Conservation (phyloP, 345 rosid species). For the Limnanthes douglasii region DNA sequence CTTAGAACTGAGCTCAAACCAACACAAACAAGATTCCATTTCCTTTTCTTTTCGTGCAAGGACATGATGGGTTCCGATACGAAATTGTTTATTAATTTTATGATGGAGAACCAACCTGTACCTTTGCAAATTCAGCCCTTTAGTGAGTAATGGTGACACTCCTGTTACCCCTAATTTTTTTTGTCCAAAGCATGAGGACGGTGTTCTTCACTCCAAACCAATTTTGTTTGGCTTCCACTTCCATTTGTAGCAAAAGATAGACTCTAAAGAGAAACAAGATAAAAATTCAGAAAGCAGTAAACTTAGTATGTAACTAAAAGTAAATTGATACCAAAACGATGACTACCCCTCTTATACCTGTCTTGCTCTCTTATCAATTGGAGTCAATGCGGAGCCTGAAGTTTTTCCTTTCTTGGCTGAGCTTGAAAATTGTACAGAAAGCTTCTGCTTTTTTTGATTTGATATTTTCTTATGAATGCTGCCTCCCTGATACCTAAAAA, state of each 20-base stretch:
- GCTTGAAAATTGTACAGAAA: conserved; percentile 18
- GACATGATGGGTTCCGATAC: too few relatives aligned
- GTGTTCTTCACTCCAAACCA: too few relatives aligned
- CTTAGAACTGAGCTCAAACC: too few relatives aligned
- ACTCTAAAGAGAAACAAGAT: conserved; percentile 27
- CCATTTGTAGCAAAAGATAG: conserved; percentile 37
- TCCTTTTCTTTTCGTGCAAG: too few relatives aligned
- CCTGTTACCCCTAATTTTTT: too few relatives aligned
- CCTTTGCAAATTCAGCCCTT: too few relatives aligned
- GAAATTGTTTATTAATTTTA: too few relatives aligned
- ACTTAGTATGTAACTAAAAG: not conserved
- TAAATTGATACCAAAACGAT: not conserved
- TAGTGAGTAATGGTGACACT: too few relatives aligned
- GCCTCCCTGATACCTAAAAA: conserved; percentile 69
- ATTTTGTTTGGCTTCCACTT: conserved; percentile 55
- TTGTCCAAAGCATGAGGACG: too few relatives aligned
- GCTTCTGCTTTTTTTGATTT: conserved; percentile 48
- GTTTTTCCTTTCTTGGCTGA: conserved; percentile 20
- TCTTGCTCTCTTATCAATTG: conserved; percentile 61
- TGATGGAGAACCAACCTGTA: too few relatives aligned
- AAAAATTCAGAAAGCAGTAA: not conserved
- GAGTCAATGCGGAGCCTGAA: conserved; percentile 37
- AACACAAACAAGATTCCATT: too few relatives aligned
- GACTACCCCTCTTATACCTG: conserved; percentile 18
- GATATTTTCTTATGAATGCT: conserved; percentile 19